Conservation (phyloP, 2,329 filamentous ascomycete species). For the Pestalotiopsis sp. region DNA sequence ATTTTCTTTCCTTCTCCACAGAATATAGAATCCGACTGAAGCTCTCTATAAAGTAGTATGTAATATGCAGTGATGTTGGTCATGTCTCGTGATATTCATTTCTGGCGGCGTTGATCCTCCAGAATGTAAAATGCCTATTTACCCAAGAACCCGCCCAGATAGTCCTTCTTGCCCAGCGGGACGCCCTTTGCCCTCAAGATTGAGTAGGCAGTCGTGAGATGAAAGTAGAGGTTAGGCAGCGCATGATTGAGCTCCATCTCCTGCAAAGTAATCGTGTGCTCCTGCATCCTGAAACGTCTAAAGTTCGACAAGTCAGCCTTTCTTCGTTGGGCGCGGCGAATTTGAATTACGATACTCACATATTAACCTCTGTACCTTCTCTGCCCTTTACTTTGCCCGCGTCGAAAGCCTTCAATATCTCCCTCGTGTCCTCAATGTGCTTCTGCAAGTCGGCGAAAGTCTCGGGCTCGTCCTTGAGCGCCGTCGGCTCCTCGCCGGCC, state of each 20-base stretch:
- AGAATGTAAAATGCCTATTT: neutral
- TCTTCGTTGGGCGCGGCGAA: neutral
- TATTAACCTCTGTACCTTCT: neutral
- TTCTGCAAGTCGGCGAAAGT: constrained; percentile 33
- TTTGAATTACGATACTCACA: neutral
- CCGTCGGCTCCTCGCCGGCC: neutral
- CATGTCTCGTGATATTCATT: neutral
- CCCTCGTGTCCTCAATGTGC: constrained; percentile 31
- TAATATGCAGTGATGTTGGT: too few species aligned
- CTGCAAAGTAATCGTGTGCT: neutral
- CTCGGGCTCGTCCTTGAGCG: constrained; percentile 28
- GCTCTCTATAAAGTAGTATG: too few species aligned
- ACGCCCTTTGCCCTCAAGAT: constrained; percentile 63
- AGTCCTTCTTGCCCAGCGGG: constrained; percentile 60
- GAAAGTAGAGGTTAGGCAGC: constrained; percentile 49
- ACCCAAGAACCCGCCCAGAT: constrained; percentile 18
- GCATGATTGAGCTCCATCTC: neutral
- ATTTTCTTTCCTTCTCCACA: too few species aligned
- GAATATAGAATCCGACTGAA: too few species aligned
- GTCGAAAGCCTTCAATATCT: constrained; percentile 18
- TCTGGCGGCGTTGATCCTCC: neutral
- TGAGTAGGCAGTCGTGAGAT: constrained; percentile 59
- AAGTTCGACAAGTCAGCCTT: neutral
- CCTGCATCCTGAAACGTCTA: neutral
- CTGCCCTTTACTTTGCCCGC: neutral